Conservation (phyloP, 495 filamentous ascomycete genomes). For the Acidiella bohemica region DNA sequence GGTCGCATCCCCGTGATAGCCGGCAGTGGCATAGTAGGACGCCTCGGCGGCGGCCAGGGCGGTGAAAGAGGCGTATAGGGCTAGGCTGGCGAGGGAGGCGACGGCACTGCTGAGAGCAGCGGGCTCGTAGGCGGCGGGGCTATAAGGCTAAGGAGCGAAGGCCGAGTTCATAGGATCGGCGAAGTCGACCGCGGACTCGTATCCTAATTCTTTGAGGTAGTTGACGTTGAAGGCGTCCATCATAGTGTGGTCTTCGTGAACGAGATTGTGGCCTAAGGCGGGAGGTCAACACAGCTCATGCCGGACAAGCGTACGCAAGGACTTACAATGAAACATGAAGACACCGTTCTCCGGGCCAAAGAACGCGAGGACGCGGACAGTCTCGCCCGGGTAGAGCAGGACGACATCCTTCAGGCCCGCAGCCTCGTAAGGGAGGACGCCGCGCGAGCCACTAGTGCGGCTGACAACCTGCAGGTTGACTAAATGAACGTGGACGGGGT, state of each 20-base stretch:
- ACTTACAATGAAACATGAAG: constrained; percentile 17
- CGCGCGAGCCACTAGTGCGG: constrained; percentile 29
- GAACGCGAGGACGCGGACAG: constrained; percentile 25
- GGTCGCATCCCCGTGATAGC: constrained; percentile 1
- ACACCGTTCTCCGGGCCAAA: constrained; percentile 19
- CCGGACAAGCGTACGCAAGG: background rate
- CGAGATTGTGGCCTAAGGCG: constrained; percentile 44
- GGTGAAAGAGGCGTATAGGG: constrained; percentile 4
- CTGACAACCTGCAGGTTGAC: constrained; percentile 42
- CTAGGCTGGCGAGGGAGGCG: constrained; percentile 6
- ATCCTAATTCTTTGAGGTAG: constrained; percentile 9
- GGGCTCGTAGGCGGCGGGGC: constrained; percentile 5
- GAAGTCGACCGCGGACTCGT: constrained; percentile 8
- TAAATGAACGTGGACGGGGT: constrained; percentile 47
- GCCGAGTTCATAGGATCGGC: constrained; percentile 11
- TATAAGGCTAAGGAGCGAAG: constrained; percentile 10
- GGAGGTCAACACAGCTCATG: constrained; percentile 5
- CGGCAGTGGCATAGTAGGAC: constrained; percentile 6
- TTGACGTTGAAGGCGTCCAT: constrained; percentile 48
- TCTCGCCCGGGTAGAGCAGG: constrained; percentile 36
- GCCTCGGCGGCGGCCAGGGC: constrained; percentile 1
- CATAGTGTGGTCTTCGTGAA: constrained; percentile 50
- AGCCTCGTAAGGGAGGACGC: constrained; percentile 36
- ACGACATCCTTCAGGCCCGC: constrained; percentile 41
- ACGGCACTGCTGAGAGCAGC: constrained; percentile 6